These are phyloP conservation scores for Solanum sejunctum DNA, from an alignment of 257 asterid genomes.

Conservation along the genomic window DNA sequence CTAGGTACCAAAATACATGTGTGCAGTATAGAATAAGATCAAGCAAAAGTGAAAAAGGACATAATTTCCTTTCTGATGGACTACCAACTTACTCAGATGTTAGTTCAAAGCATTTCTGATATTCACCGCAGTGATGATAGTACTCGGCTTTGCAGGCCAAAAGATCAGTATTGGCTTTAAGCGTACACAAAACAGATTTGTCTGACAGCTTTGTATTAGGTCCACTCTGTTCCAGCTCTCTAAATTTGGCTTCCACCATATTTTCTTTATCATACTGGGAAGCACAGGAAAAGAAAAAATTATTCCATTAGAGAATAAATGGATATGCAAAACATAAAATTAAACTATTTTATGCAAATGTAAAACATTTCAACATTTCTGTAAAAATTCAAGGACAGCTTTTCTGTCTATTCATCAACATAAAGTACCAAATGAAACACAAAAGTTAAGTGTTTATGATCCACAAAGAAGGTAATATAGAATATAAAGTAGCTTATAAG, in stretches of 20 bases:
- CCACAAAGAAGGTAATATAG: background rate
- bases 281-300: slow-evolving; percentile 4
- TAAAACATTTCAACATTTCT: background rate
- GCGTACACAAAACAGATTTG: slow-evolving; percentile 48
- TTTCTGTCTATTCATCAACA: background rate
- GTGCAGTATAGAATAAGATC: background rate
- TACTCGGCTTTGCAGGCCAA: slow-evolving; percentile 99
- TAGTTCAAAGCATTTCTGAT: slow-evolving; percentile 87
- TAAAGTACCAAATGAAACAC: background rate
- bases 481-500: background rate
- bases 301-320: background rate
- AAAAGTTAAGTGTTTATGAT: background rate
- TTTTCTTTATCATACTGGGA: slow-evolving; percentile 79
- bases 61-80: background rate
- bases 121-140: slow-evolving; percentile 94
- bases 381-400: background rate
- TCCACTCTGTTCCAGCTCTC: slow-evolving; percentile 73
- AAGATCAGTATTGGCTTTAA: slow-evolving; percentile 85
- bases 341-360: background rate
- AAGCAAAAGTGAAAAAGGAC: background rate
- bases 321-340: background rate
- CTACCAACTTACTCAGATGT: slow-evolving; percentile 63
- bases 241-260: slow-evolving; percentile 73
- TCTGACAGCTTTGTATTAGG: slow-evolving; percentile 30
- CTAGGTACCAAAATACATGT: background rate